Percentiles rank a stretch among this genome's conserved stretches.
Conservation (phyloP, 1,284 basidiomycete species). For the Melanopsichium pennsylvanicum region DNA sequence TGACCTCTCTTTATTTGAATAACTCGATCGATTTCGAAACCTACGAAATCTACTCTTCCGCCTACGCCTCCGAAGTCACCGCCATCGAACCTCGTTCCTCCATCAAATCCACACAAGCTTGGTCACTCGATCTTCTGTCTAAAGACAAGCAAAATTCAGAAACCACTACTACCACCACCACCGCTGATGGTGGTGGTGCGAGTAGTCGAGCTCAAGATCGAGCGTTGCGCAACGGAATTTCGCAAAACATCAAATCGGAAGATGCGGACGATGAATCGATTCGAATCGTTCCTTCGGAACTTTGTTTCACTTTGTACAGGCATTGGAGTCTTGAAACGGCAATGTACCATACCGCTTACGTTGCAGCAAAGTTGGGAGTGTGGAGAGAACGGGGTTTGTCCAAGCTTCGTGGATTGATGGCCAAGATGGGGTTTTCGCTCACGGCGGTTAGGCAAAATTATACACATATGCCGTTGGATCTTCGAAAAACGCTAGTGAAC, state of each 20-base stretch:
- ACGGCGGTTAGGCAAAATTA: conserved; percentile 91
- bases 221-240: conserved; percentile 6
- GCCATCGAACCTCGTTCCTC: conserved; percentile 40
- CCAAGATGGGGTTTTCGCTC: conserved; percentile 98
- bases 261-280: conserved; percentile 58
- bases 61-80: conserved; percentile 55
- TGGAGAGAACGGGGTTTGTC: conserved; percentile 95
- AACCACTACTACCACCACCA: neutral
- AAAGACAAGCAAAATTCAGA: too few species aligned
- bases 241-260: conserved; percentile 27
- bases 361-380: conserved; percentile 91
- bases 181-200: too few species aligned
- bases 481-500: conserved; percentile 81
- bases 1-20: conserved; percentile 90
- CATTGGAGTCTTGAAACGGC: conserved; percentile 98
- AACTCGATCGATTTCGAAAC: conserved; percentile 83
- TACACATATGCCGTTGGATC: conserved; percentile 93
- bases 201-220: conserved; percentile 1
- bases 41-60: conserved; percentile 73
- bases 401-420: conserved; percentile 85
- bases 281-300: conserved; percentile 52
- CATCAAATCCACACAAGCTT: conserved; percentile 7
- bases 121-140: conserved; percentile 29
- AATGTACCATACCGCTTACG: conserved; percentile 96
- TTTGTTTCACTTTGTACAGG: conserved; percentile 87